phyloP scores from a whole-genome alignment of 139 green algal species.

The Desmodesmus armatus region DNA sequence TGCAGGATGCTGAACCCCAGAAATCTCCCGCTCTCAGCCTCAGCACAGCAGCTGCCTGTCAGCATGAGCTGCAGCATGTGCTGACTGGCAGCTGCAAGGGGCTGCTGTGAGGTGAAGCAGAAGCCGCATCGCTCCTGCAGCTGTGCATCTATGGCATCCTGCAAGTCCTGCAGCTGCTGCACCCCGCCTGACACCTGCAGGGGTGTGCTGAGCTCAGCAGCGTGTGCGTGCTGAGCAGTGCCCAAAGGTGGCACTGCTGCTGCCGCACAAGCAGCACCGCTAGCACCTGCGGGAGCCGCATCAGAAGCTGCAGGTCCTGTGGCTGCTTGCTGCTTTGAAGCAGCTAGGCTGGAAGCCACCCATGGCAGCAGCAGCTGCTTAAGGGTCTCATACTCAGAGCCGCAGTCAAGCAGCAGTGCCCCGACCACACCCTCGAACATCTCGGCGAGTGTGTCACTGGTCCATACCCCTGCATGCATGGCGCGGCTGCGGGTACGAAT shows the following conservation, averaged over 20 bases:
- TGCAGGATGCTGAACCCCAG: constrained; percentile 3
- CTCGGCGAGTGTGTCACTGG: constrained; percentile 27
- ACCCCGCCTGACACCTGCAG: neutral
- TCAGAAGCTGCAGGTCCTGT: neutral
- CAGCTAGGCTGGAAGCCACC: constrained; percentile 6
- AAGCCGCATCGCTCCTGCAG: neutral
- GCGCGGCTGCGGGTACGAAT: neutral
- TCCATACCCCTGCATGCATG: constrained; percentile 1
- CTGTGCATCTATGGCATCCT: neutral
- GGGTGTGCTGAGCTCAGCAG: neutral
- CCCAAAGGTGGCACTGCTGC: neutral
- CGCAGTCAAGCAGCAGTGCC: constrained; percentile 32
- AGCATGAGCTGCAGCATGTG: neutral
- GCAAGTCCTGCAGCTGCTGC: constrained; percentile 1
- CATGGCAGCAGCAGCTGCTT: constrained; percentile 21
- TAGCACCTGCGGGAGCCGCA: neutral
- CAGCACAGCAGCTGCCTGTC: neutral
- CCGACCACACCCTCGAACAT: constrained; percentile 38
- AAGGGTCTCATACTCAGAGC: constrained; percentile 10
- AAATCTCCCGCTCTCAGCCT: constrained; percentile 8
- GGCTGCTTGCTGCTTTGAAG: constrained; percentile 9
- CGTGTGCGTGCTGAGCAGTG: neutral
- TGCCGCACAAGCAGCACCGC: neutral
- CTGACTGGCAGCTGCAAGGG: neutral
- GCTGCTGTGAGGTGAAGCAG: neutral